Evolutionary conservation across 208 protist genomes (phyloP), one percentile per base, ranked within the genome.

Genomic region (Borovskyia barvae): DNA sequence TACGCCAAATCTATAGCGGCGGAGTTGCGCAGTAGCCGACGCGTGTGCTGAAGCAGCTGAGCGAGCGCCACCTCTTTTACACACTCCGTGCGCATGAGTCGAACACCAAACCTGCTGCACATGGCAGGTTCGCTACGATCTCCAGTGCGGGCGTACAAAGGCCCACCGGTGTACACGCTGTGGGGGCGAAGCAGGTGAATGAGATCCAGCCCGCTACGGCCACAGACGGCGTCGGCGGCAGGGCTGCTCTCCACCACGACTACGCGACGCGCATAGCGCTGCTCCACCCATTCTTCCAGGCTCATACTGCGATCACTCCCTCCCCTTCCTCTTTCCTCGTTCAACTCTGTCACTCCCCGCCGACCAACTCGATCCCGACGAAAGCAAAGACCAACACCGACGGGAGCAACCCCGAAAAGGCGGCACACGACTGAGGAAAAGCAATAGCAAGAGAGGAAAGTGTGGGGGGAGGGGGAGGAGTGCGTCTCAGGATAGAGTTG

Each of bases 121-220:
- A 36, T 26, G 5, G 74, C 41, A 4, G 66, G 57, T 22, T 91
- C 83, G 24, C 79, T 77, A 25, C 75, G 74, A 39, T 93, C 79
- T 4, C 77, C 73, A 19, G 73, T 25, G 39, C 66, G 76, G 42
- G 77, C 72, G 52, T 62, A 77, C 0, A 85, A 64, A 0, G 57
- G 40, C 47, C 80, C 69, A 48, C 74, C 61, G 47, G 29, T 29
- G 45, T 78, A 60, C 30, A 67, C 66, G 46, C 72, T 61, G 60
- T 87, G 90, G 9, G 83, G 88, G 2, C 88, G 78, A 1, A 94
- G 71, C 24, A 94, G 65, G 24, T 94, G 82, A 24, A 91, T 61
- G 14, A 82, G 32, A 42, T 87, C 77, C 22, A 94, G 43, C 19
- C 88, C 88, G 56, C 87, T 85, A 24, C 75, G 72, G 3, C 50